Conservation (phyloP, 805 yeast species). For the Candida nitratophila region DNA sequence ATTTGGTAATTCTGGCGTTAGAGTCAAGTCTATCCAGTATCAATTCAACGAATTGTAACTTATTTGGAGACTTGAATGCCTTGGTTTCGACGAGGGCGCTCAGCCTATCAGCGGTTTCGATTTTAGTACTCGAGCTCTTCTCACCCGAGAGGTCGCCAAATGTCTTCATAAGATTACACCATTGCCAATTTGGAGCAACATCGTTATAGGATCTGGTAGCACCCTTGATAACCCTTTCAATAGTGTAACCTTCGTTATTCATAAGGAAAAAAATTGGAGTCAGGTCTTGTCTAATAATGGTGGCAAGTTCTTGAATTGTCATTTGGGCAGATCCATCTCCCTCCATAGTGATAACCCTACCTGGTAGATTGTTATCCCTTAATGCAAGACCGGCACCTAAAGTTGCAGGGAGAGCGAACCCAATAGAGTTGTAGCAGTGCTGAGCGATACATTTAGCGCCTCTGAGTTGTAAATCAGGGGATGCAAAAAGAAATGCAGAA, state of each 20-base stretch:
- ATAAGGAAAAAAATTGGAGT: conserved; percentile 36
- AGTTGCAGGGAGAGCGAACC: conserved; percentile 46
- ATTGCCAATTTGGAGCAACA: conserved; percentile 45
- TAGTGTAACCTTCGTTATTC: conserved; percentile 46
- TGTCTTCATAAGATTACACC: conserved; percentile 59
- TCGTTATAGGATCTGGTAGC: conserved; percentile 45
- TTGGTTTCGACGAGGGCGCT: conserved; percentile 25
- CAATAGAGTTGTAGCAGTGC: conserved; percentile 42
- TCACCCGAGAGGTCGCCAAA: conserved; percentile 50
- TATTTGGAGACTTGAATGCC: conserved; percentile 24
- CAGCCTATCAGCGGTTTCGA: conserved; percentile 33
- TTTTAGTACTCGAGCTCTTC: conserved; percentile 23
- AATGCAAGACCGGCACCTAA: conserved; percentile 39
- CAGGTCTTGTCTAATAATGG: conserved; percentile 32
- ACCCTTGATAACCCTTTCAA: conserved; percentile 43
- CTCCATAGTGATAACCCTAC: conserved; percentile 36
- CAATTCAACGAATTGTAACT: conserved; percentile 51
- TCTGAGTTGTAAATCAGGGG: conserved; percentile 25
- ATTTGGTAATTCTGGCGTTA: conserved; percentile 41
- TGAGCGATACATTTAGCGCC: conserved; percentile 32
- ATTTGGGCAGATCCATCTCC: conserved; percentile 56
- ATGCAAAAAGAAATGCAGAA: conserved; percentile 39
- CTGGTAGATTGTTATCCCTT: conserved; percentile 30
- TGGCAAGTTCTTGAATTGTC: conserved; percentile 43
- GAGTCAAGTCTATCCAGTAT: conserved; percentile 52